Conservation (phyloP, 768 basidiomycete genomes). For the Boletus rubroflammeus region DNA sequence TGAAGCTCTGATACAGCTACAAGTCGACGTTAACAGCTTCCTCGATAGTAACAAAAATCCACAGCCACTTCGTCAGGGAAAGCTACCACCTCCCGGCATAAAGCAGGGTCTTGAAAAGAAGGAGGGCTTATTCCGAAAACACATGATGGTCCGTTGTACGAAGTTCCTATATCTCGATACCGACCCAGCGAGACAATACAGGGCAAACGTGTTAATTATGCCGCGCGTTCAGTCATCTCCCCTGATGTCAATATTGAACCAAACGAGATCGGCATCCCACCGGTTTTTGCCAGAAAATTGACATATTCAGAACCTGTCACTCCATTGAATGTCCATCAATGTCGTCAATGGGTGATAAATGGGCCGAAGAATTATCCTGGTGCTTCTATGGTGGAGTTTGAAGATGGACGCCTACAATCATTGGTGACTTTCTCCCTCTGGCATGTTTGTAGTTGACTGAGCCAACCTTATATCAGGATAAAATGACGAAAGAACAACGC, state of each 20-base stretch:
- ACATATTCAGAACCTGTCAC: conserved; percentile 99
- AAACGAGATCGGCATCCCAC: conserved; percentile 96
- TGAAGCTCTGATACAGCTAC: conserved; percentile 83
- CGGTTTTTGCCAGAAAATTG: conserved; percentile 93
- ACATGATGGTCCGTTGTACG: conserved; percentile 85
- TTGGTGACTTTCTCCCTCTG: conserved; percentile 45
- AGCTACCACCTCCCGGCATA: conserved; percentile 86
- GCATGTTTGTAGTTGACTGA: conserved; percentile 1
- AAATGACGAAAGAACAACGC: conserved; percentile 81
- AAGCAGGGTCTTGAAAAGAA: conserved; percentile 99
- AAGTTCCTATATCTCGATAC: neutral
- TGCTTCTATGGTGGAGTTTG: conserved; percentile 91
- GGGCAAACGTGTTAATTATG: conserved; percentile 99
- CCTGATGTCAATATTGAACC: conserved; percentile 99
- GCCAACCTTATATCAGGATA: conserved; percentile 52
- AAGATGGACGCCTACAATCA: conserved; percentile 85
- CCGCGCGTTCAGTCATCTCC: conserved; percentile 99
- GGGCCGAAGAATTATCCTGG: conserved; percentile 89
- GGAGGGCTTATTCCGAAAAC: conserved; percentile 94
- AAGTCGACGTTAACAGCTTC: conserved; percentile 94
- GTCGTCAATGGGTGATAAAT: conserved; percentile 87
- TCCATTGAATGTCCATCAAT: conserved; percentile 79
- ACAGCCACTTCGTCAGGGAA: conserved; percentile 76
- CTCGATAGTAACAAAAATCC: conserved; percentile 98
- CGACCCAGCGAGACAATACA: conserved; percentile 29